Percentiles rank a stretch among this genome's conserved stretches.
These are phyloP conservation scores for Phaeosphaeriaceae sp. DNA, from an alignment of 2,329 filamentous ascomycete genomes.

Conservation along the genomic window DNA sequence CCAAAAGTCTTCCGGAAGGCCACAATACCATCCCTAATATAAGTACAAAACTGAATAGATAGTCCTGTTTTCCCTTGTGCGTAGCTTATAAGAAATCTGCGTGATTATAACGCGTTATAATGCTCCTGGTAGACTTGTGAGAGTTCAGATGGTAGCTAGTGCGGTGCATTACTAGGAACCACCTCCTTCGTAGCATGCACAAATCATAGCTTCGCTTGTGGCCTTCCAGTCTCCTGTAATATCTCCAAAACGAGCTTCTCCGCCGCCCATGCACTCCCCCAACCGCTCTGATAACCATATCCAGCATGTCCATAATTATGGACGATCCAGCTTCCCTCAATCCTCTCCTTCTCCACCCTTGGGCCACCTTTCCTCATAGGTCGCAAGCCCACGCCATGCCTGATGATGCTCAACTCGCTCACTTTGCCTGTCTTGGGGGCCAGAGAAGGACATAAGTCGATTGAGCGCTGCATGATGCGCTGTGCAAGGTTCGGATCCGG, in stretches of 20 bases:
- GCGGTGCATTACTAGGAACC: too few species aligned
- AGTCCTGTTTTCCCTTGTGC: too few species aligned
- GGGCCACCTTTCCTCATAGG: slow-evolving; percentile 77
- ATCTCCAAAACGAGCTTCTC: slow-evolving; percentile 45
- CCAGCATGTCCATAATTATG: slow-evolving; percentile 83
- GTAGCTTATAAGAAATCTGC: too few species aligned
- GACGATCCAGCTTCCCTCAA: slow-evolving; percentile 70
- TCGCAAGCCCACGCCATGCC: slow-evolving; percentile 82
- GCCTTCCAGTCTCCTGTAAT: background rate
- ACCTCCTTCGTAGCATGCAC: background rate
- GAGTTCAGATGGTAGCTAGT: too few species aligned
- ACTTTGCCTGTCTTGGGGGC: slow-evolving; percentile 66
- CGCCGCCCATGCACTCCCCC: slow-evolving; percentile 51
- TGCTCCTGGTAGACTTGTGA: too few species aligned
- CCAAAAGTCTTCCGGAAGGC: too few species aligned
- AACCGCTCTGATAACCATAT: slow-evolving; percentile 70
- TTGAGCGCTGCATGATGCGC: slow-evolving; percentile 82
- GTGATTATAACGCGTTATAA: too few species aligned
- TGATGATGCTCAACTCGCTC: slow-evolving; percentile 75
- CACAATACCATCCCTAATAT: too few species aligned
- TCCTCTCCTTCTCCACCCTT: slow-evolving; percentile 74
- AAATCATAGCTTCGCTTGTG: slow-evolving; percentile 1
- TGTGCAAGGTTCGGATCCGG: slow-evolving; percentile 80
- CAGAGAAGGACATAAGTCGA: slow-evolving; percentile 70
- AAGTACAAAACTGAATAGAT: too few species aligned